A percentile compares a stretch with the other conserved stretches of the same genome.
These are phyloP conservation scores for Hypoxylon fuscum DNA, from an alignment of 495 filamentous ascomycete species.

Conservation along the genomic window DNA sequence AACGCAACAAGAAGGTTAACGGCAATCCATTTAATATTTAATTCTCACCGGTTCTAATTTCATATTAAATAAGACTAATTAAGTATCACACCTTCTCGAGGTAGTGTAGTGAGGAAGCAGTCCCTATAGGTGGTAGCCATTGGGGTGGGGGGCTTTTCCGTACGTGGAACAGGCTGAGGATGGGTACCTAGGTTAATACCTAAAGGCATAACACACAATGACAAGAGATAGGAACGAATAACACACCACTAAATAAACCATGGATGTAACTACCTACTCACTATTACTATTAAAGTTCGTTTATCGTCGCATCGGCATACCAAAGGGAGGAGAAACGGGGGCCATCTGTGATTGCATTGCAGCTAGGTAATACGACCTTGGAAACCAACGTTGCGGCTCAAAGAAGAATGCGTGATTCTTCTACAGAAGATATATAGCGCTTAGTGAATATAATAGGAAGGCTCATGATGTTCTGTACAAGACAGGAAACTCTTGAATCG, in stretches of 20 bases:
- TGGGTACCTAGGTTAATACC: constrained; percentile 1
- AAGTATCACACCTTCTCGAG: background rate
- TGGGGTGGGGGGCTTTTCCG: constrained; percentile 5
- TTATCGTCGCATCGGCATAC: constrained; percentile 6
- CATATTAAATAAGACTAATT: constrained; percentile 1
- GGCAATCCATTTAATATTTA: no score
- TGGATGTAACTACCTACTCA: no score
- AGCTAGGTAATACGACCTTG: constrained; percentile 21
- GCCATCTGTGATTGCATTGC: constrained; percentile 12
- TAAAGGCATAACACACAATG: background rate
- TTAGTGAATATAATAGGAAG: background rate
- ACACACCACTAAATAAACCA: no score
- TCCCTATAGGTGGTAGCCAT: constrained; percentile 1
- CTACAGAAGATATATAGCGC: background rate
- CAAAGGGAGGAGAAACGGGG: constrained; percentile 11
- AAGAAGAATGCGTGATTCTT: constrained; percentile 8
- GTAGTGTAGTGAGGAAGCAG: background rate
- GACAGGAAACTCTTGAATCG: background rate
- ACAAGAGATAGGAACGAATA: no score
- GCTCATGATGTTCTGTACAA: background rate
- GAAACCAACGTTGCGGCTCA: constrained; percentile 23
- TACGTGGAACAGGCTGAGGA: background rate
- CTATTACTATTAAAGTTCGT: constrained; percentile 10
- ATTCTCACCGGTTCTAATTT: background rate
- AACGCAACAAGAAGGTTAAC: background rate